These are phyloP conservation scores for Pythium dissotocum DNA, from an alignment of 352 stramenopile species.

Conservation along the genomic window DNA sequence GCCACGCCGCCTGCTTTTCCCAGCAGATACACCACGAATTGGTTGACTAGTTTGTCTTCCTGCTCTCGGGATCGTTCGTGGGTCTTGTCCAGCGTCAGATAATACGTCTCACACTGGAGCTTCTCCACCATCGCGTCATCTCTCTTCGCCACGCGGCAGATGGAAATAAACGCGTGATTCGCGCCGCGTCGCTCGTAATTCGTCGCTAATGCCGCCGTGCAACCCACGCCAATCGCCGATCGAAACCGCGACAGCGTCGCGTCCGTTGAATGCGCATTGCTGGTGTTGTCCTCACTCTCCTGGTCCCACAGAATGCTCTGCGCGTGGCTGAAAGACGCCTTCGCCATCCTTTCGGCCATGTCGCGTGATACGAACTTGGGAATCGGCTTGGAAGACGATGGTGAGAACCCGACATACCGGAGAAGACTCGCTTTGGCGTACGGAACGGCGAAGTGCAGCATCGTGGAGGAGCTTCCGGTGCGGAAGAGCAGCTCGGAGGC, in stretches of 20 bases:
- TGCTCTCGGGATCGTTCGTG: constrained; percentile 49
- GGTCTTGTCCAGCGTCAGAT: constrained; percentile 68
- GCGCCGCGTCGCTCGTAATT: constrained; percentile 59
- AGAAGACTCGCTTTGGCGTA: constrained; percentile 67
- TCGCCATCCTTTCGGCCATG: constrained; percentile 65
- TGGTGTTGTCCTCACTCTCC: constrained; percentile 26
- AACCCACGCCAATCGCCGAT: constrained; percentile 57
- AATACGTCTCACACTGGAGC: constrained; percentile 53
- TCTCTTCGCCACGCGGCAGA: constrained; percentile 36
- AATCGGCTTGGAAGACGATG: constrained; percentile 4
- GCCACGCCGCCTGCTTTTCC: constrained; percentile 46
- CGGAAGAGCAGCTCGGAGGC: constrained; percentile 51
- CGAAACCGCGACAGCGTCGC: constrained; percentile 39
- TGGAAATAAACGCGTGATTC: constrained; percentile 71
- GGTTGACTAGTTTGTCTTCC: constrained; percentile 70
- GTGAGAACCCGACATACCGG: constrained; percentile 34
- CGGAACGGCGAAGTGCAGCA: constrained; percentile 67
- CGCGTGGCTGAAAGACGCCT: constrained; percentile 50
- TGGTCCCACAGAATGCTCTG: constrained; percentile 42
- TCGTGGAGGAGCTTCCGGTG: constrained; percentile 63
- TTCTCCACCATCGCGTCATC: constrained; percentile 12
- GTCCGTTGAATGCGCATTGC: constrained; percentile 25
- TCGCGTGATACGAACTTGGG: constrained; percentile 57
- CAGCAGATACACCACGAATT: constrained; percentile 70
- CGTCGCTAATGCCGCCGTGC: constrained; percentile 68